Conservation (phyloP, 1,284 basidiomycete genomes). For the Somion occarium region DNA sequence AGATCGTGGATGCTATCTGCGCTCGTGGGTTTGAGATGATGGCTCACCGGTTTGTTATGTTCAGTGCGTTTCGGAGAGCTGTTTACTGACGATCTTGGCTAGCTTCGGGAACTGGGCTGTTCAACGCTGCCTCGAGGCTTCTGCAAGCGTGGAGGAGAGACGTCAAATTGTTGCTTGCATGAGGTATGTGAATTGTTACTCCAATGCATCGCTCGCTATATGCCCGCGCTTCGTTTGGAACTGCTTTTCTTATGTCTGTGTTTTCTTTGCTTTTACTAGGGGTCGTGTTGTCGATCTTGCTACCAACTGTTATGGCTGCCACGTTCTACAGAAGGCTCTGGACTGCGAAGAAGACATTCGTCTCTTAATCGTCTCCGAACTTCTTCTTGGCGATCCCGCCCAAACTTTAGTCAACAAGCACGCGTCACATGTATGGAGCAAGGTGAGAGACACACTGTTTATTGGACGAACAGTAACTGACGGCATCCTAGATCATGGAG, state of each 20-base stretch:
- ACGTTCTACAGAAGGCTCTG: conserved; percentile 82
- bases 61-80: conserved; percentile 6
- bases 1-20: conserved; percentile 81
- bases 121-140: conserved; percentile 75
- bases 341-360: conserved; percentile 83
- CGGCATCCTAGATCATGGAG: conserved; percentile 64
- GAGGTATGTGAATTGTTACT: conserved; percentile 41
- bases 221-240: too few relatives aligned
- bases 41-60: conserved; percentile 59
- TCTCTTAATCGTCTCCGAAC: conserved; percentile 73
- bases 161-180: conserved; percentile 77
- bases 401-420: conserved; percentile 83
- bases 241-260: not conserved
- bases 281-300: conserved; percentile 78
- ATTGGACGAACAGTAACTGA: not conserved
- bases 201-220: not conserved
- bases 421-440: conserved; percentile 84
- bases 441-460: conserved; percentile 44
- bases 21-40: conserved; percentile 82
- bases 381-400: conserved; percentile 74
- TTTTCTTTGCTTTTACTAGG: conserved; percentile 30
- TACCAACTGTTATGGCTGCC: conserved; percentile 82
- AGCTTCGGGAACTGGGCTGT: conserved; percentile 88
- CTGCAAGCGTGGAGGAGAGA: conserved; percentile 63
- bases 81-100: too few relatives aligned